Base-by-base conservation (phyloP, 345 rosid genomes). In the Noccaea bulbosa region DNA sequence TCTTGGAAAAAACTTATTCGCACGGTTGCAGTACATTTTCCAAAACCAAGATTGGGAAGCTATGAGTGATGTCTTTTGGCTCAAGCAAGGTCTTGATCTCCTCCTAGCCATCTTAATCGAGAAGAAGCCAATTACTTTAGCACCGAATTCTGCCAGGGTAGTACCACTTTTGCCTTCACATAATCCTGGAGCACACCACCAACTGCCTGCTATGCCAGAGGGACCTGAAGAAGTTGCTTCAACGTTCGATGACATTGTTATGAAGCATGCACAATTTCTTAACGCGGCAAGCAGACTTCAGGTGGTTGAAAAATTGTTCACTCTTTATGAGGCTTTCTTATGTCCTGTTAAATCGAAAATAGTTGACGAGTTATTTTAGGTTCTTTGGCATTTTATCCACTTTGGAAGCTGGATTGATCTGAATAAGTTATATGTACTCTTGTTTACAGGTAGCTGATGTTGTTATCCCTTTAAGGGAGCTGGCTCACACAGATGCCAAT, bases 71-170 rank as follows among this genome's bases (percentile, higher is more conserved):
- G 99, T 89, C 65, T 93, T 93, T 81, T 93, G 99, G 99, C 93
- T 93, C 78, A 93, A 93, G 78, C 99, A 93, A 76, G 97, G 99
- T 50, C 95, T 93, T 74, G 98, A 93, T 88, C 94, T 93, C 69
- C 92, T 93, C 65, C 83, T 93, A 48, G 94, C 99, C 43, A 84
- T 91, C 68, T 81, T 93, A 65, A 88, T 88, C 14, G 91, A 86
- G 81, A 84, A 86, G 73, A 85, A 89, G 74, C 90, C 93, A 40
- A 93, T 93, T 73, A 93, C 93, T 27, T 89, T 93, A 67, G 99
- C 97, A 67, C 88, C 97, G 50, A 91, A 93, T 81, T 87, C 97
- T 82, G 99, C 99, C 47, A 85, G 91, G 83, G 81, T 93, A 76
- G 77, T 80, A 35, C 84, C 95, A 32, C 83, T 93, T 65, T 81